Evolutionary conservation across 73 alveolate genomes (phyloP), one percentile per base, ranked within the genome.

Genomic region (Stentor coeruleus): DNA sequence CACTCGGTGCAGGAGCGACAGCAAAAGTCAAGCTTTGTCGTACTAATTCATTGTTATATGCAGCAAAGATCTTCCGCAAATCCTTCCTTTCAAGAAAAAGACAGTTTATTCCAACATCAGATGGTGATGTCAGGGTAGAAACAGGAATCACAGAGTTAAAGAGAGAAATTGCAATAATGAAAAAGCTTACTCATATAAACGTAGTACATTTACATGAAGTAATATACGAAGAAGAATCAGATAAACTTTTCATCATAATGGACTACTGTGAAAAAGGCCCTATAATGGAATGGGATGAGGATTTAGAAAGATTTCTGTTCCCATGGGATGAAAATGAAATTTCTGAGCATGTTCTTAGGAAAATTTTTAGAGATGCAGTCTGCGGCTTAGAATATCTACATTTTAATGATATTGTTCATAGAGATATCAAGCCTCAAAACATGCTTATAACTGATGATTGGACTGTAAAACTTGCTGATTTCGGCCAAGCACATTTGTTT

Each of bases 351-450:
- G 42, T 58, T 11, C 49, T 83, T 15, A 73, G 82, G 40, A 81
- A 59, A 59, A 58, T 59, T 28, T 60, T 86, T 59, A 26, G 92
- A 40, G 76, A 82, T 28, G 42, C 83, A 42, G 83, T 77, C 58
- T 30, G 74, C 6, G 92, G 85, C 26, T 38, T 86, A 37, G 89
- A 81, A 39, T 86, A 82, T 83, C 59, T 86, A 76, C 92, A 86
- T 66, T 73, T 77, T 39, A 72, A 59, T 41, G 38, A 86, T 39
- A 82, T 86, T 15, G 76, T 77, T 58, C 92, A 86, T 86, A 86
- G 88, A 84, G 92, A 86, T 35, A 86, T 86, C n/a, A 96, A 96
- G 87, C 90, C 98, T 74, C 91, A 94, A 74, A 96, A 96, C 87
- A 88, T 96, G 49, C 95, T 96, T 89, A 88, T 96, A n/a, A 89